Evolutionary conservation across 176 grass and related monocot genomes (phyloP).

Genomic region (Oryza glumipatula): DNA sequence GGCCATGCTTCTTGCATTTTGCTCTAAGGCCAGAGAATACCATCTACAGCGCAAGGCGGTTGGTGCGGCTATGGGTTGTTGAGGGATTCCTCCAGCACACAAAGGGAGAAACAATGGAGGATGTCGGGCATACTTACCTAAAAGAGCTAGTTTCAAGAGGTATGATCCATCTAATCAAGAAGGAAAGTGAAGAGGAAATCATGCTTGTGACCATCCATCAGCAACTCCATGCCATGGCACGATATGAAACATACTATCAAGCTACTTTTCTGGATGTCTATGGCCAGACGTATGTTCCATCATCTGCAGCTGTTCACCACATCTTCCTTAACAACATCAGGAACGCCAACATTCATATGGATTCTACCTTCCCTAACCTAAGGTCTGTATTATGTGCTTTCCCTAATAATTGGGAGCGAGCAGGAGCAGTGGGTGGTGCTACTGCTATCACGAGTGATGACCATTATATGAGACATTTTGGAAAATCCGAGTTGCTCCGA

Average conservation of each 20-base stretch:
- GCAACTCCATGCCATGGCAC: slow-evolving; percentile 38
- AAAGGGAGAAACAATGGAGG: slow-evolving; percentile 44
- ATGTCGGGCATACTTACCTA: slow-evolving; percentile 37
- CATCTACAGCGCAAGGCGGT: background rate
- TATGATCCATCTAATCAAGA: slow-evolving; percentile 40
- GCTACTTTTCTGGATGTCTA: slow-evolving; percentile 43
- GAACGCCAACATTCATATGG: no score
- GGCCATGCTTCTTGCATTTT: slow-evolving; percentile 54
- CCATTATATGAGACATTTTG: no score
- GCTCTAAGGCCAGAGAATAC: slow-evolving; percentile 37
- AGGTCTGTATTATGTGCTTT: no score
- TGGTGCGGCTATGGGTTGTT: background rate
- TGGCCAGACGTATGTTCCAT: slow-evolving; percentile 34
- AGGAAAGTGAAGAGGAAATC: slow-evolving; percentile 34
- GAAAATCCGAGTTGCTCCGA: slow-evolving; percentile 31
- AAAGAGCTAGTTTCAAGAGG: slow-evolving; percentile 46
- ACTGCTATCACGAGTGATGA: slow-evolving; percentile 1
- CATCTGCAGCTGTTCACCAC: slow-evolving; percentile 19
- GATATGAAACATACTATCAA: slow-evolving; percentile 38
- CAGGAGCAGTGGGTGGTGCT: background rate
- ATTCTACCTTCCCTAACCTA: no score
- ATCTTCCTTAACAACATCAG: background rate
- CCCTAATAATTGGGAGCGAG: background rate
- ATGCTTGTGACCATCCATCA: slow-evolving; percentile 20
- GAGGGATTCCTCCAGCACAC: slow-evolving; percentile 47